These are phyloP conservation scores for Hanseniaspora singularis DNA, from an alignment of 805 yeast species.

Conservation along the genomic window DNA sequence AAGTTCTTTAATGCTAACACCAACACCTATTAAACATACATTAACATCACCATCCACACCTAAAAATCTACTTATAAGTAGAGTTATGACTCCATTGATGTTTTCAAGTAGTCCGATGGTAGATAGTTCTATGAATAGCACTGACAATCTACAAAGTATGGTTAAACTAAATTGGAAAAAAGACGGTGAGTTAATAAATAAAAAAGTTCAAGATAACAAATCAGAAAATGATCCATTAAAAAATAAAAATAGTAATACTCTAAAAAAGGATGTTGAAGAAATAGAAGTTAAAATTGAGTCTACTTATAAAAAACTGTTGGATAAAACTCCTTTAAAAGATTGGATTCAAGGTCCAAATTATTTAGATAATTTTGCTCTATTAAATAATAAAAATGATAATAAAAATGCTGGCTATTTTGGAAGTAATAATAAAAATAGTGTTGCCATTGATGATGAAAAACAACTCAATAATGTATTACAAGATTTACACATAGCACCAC, in stretches of 20 bases:
- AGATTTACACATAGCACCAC: constrained; percentile 7
- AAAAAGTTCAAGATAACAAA: neutral
- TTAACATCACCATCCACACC: constrained; percentile 1
- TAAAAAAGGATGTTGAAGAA: neutral
- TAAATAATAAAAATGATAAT: neutral
- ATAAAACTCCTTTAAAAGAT: constrained; percentile 9
- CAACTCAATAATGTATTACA: neutral
- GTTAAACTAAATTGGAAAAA: constrained; percentile 11
- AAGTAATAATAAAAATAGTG: neutral
- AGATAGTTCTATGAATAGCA: too few relatives aligned
- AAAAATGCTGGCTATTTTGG: too few relatives aligned
- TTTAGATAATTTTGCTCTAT: constrained; percentile 2
- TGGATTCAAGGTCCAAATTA: constrained; percentile 3
- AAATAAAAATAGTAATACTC: neutral
- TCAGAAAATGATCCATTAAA: neutral
- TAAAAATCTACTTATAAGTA: neutral
- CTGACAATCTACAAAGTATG: too few relatives aligned
- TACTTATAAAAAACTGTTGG: neutral
- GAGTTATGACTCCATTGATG: constrained; percentile 6
- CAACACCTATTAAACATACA: neutral
- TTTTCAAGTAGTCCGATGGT: neutral
- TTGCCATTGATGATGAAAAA: neutral
- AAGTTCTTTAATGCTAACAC: constrained; percentile 2
- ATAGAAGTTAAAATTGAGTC: neutral
- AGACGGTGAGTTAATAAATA: neutral